Conservation (phyloP, 2,329 filamentous ascomycete genomes). For the Sordariomycetes sp. region DNA sequence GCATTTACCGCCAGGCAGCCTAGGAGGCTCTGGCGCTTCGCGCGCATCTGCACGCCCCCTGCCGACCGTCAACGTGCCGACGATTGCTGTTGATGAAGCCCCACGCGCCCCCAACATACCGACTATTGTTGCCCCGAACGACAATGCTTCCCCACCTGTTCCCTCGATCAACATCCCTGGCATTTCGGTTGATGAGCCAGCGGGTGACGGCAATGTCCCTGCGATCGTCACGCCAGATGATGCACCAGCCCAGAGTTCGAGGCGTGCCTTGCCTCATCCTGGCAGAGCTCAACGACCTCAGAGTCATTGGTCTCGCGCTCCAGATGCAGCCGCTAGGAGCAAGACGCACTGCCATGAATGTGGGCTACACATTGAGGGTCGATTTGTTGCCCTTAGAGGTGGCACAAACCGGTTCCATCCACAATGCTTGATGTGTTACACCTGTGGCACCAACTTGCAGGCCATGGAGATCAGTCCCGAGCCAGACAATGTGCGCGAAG, state of each 20-base stretch:
- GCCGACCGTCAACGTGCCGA: slow-evolving; percentile 36
- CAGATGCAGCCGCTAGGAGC: slow-evolving; percentile 32
- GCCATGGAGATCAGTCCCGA: slow-evolving; percentile 95
- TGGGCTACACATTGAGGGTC: slow-evolving; percentile 74
- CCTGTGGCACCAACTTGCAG: slow-evolving; percentile 81
- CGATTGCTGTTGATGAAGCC: slow-evolving; percentile 32
- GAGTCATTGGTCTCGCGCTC: slow-evolving; percentile 52
- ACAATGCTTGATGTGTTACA: slow-evolving; percentile 82
- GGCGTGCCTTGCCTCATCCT: no score
- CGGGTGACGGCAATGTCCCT: slow-evolving; percentile 28
- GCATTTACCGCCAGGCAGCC: slow-evolving; percentile 24
- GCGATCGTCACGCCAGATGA: slow-evolving; percentile 38
- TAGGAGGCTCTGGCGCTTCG: slow-evolving; percentile 18
- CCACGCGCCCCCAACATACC: slow-evolving; percentile 29
- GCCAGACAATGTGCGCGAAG: slow-evolving; percentile 60
- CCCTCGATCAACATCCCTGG: slow-evolving; percentile 40
- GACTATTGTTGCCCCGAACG: slow-evolving; percentile 36
- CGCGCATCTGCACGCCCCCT: slow-evolving; percentile 11
- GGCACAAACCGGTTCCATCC: slow-evolving; percentile 74
- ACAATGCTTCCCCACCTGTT: slow-evolving; percentile 23
- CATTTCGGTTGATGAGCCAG: slow-evolving; percentile 31
- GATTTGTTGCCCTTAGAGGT: slow-evolving; percentile 77
- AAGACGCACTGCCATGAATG: slow-evolving; percentile 81
- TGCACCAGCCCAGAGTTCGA: no score
- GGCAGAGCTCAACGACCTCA: slow-evolving; percentile 30